Evolutionary conservation across 768 basidiomycete genomes (phyloP).

Genomic region (Lyophyllum semitale): DNA sequence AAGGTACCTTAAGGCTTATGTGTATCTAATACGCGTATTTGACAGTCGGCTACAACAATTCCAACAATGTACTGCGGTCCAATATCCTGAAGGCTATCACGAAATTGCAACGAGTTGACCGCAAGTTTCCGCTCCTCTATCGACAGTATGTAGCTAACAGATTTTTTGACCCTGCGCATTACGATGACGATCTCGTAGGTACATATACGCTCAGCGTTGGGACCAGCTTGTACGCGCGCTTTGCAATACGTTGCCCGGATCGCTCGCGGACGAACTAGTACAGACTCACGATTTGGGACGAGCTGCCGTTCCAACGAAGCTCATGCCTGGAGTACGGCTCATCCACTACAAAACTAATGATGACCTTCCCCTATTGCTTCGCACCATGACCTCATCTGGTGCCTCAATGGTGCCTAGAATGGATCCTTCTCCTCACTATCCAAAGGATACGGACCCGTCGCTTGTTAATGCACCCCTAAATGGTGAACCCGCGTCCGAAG

Average conservation of each 20-base stretch:
- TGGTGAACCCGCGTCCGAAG: neutral
- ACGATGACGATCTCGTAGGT: constrained; percentile 6
- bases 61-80: constrained; percentile 6
- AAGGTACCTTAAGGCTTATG: neutral
- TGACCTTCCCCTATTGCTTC: constrained; percentile 7
- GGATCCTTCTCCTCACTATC: neutral
- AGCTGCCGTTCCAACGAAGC: neutral
- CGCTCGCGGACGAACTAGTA: constrained; percentile 26
- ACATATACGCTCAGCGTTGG: constrained; percentile 29
- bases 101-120: constrained; percentile 17
- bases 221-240: constrained; percentile 21
- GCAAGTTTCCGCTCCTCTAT: constrained; percentile 12
- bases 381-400: neutral
- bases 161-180: neutral
- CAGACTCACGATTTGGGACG: constrained; percentile 22
- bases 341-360: constrained; percentile 11
- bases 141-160: constrained; percentile 8
- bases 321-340: constrained; percentile 6
- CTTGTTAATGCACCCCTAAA: neutral
- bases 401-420: neutral
- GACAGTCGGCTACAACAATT: constrained; percentile 29
- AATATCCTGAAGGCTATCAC: constrained; percentile 19
- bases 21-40: neutral
- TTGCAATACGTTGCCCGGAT: constrained; percentile 12
- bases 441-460: neutral